Evolutionary conservation across 176 grass and related monocot genomes (phyloP).

Genomic region (Aegilops umbellulata): DNA sequence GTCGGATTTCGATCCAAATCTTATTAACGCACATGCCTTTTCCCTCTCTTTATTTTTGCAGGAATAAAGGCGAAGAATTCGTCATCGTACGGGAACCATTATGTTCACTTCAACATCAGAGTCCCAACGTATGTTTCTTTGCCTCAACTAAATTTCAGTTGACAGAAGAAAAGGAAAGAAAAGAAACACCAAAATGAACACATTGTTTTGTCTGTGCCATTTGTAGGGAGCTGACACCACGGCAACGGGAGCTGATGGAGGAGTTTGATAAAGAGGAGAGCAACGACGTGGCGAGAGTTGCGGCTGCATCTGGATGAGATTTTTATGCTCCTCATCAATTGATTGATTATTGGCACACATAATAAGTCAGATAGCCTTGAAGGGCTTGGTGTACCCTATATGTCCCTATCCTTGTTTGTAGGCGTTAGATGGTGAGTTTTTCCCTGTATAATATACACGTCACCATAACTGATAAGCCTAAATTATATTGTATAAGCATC

Average conservation of each 20-base stretch:
- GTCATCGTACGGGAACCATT: conserved; percentile 65
- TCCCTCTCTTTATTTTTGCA: conserved; percentile 9
- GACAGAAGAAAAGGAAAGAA: neutral
- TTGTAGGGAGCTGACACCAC: conserved; percentile 63
- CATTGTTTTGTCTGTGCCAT: neutral
- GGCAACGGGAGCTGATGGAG: conserved; percentile 62
- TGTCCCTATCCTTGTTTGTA: conserved; percentile 7
- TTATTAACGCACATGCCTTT: neutral
- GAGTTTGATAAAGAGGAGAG: conserved; percentile 76
- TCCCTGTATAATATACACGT: conserved; percentile 6
- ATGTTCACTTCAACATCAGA: conserved; percentile 79
- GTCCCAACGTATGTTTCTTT: conserved; percentile 57
- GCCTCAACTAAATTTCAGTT: neutral
- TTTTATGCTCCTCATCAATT: neutral
- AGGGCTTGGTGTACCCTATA: neutral
- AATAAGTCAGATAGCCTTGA: conserved; percentile 1
- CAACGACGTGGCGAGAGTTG: conserved; percentile 32
- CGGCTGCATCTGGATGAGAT: conserved; percentile 54
- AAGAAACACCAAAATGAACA: neutral
- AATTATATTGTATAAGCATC: neutral
- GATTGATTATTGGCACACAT: neutral
- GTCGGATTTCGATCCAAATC: neutral
- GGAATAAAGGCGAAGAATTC: conserved; percentile 81
- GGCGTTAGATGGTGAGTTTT: conserved; percentile 17
- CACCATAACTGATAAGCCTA: neutral